Base-by-base conservation (phyloP, 768 basidiomycete species). In the Tephrocybe sp. region DNA sequence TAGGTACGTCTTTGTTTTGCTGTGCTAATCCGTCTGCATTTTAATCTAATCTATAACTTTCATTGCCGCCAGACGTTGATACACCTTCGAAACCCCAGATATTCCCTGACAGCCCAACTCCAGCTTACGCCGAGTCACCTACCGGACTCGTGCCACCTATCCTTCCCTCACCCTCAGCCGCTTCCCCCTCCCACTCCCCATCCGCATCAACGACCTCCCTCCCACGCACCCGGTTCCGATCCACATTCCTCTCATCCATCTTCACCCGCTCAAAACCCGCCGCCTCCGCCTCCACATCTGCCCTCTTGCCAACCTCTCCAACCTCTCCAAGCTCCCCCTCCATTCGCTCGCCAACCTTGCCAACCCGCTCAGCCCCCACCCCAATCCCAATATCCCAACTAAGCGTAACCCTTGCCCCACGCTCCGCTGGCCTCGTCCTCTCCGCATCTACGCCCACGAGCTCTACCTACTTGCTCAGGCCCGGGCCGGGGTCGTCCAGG, bases 361-460 rank as follows among this genome's bases (percentile, higher is more conserved):
- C n/a, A n/a, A n/a, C n/a, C n/a, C n/a, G n/a, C n/a, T n/a, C n/a
- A n/a, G n/a, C n/a, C n/a, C n/a, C n/a, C n/a, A n/a, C n/a, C n/a
- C 20, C 35, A 12, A 49, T 55, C 1, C 70, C 73, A 12, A 55
- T 78, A 77, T 59, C 51, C 67, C 3, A 49, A 59, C 5, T 60
- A 77, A 14, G 65, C 71, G 5, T 78, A 7, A 68, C 76, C 0
- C 73, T 79, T 59, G 68, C 72, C 7, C 69, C 74, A 1, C 65
- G 76, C 30, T 72, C 65, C 40, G 70, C 77, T 9, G 72, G 73
- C 4, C 52, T 79, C 31, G 58, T 74, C 13, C 59, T 73, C 30
- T 59, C 59, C 26, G n/a, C n/a, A n/a, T n/a, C n/a, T n/a, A 45
- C 43, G 56, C 26, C 26, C 26, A 26, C 26, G 26, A 26, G 26